Conservation (phyloP, 805 yeast genomes). For the Wickerhamomyces hampshirensis region DNA sequence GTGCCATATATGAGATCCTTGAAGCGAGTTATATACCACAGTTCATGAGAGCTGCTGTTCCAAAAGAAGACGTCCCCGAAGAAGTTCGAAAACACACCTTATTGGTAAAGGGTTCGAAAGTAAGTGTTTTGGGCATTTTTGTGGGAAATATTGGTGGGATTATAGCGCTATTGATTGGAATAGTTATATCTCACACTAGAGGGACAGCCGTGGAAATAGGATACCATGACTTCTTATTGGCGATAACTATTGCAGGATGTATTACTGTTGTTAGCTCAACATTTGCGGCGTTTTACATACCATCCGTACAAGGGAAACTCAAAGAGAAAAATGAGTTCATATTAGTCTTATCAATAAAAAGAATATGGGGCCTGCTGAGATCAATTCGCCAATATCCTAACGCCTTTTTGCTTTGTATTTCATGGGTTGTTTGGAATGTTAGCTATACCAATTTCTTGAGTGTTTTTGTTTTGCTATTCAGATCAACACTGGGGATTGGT, state of each 20-base stretch:
- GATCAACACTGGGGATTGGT: conserved; percentile 37
- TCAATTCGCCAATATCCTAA: conserved; percentile 28
- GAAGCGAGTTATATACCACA: conserved; percentile 38
- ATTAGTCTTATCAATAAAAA: conserved; percentile 25
- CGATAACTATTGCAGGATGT: conserved; percentile 35
- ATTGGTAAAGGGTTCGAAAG: conserved; percentile 30
- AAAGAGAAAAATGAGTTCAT: conserved; percentile 26
- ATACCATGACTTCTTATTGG: conserved; percentile 31
- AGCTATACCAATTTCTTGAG: conserved; percentile 31
- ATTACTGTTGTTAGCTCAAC: conserved; percentile 28
- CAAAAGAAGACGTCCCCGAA: conserved; percentile 12
- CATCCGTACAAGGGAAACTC: conserved; percentile 27
- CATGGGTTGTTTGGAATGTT: conserved; percentile 41
- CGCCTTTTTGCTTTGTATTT: conserved; percentile 32
- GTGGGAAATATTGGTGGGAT: conserved; percentile 35
- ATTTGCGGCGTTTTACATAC: conserved; percentile 27
- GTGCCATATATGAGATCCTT: conserved; percentile 31
- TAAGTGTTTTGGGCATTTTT: conserved; percentile 34
- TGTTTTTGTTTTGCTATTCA: conserved; percentile 32
- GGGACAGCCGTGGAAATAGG: conserved; percentile 25
- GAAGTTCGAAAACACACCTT: conserved; percentile 23
- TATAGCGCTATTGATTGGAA: conserved; percentile 32
- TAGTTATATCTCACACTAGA: conserved; percentile 31
- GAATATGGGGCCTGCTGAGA: conserved; percentile 24
- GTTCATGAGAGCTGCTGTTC: conserved; percentile 32